Evolutionary conservation across 1,139 yeast genomes (phyloP), one percentile per base, ranked within the genome.

Genomic region (Entelexis paramagnoliae): DNA sequence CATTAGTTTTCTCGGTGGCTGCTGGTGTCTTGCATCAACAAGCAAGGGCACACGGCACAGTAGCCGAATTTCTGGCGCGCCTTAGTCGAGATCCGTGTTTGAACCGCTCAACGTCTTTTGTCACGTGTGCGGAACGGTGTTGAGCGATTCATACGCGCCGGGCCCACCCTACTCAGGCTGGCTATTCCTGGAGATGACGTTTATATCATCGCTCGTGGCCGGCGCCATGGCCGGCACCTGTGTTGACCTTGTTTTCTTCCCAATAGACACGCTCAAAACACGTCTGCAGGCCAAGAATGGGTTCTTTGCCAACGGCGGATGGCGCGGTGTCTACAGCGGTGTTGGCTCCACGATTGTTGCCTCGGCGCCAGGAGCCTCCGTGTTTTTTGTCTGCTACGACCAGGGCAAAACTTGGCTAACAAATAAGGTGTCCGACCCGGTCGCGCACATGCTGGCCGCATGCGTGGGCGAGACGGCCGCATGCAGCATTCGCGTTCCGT

Each of bases 221-320:
- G 98, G 99, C 44, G 98, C 87, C 17, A 81, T 94, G 59, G 96
- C 98, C 2, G 98, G 98, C 13, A 89, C 96, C 3, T 81, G 94
- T 7, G 89, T 96, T 1, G 99, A 91, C 68, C 72, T 91, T 46
- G 88, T 85, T 9, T 91, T 91, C 68, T 91, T 91, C 72, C 98
- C 99, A 10, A 86, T 91, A 45, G 99, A 93, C 62, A 93, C 99
- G 2, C 62, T 91, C 57, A 91, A 91, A 69, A 91, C 99, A 0
- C 72, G 99, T 54, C 71, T 91, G 17, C 99, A 91, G 66, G 97
- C 98, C 33, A 80, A 81, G 63, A 96, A 96, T 30, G 98, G 98
- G 0, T 89, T 91, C 63, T 85, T 87, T 66, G 72, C 69, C 22
- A 91, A 89, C 67, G 98, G 98, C 28, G 98, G 96, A 2, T 91